Base-by-base conservation (phyloP, 2,329 filamentous ascomycete genomes). In the Triangularia verruculosa region DNA sequence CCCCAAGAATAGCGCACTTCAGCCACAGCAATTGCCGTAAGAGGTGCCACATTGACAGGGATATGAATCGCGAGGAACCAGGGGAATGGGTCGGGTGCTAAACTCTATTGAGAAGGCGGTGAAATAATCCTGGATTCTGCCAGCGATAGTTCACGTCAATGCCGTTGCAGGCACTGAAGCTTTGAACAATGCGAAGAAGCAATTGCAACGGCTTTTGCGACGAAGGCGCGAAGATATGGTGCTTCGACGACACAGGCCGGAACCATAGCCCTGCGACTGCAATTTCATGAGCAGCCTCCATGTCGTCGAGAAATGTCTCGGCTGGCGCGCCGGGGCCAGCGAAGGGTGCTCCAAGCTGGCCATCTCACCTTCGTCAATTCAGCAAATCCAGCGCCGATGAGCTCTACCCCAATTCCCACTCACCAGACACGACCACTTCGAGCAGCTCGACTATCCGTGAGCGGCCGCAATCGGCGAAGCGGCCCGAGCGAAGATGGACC, bases 321-420 rank as follows among this genome's bases (percentile, higher is more conserved):
- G 68, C 71, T 60, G 71, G 76, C 39, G 74, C 78, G 63, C 75
- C 78, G 67, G 77, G 77, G 68, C 74, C 80, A 65, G 81, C 80
- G 67, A 82, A 76, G 72, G 75, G 76, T 12, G 20, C 32, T 47
- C 75, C 79, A 62, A 81, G 79, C 66, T 83, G 82, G 82, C 78
- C 79, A 20, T 75, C 80, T 57, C 83, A 84, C 69, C 77, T 85
- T 57, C 81, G 83, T 52, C 83, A 86, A 66, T 75, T 81, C 71
- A 83, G 81, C 74, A 78, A 20, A 47, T 17, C 39, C 39, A 47
- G 39, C 17, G n/a, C 39, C 17, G 39, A 47, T 11, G 39, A 47
- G 39, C 12, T 54, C 25, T 24, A 54, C 9, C 7, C 51, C 25
- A 54, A 54, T 27, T 73, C 27, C 22, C 71, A 70, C 34, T 85